A percentile compares a stretch with the other conserved stretches of the same genome.
Evolutionary conservation across 2,329 filamentous ascomycete species (phyloP).

Genomic region (Ophiostoma pallidulum): DNA sequence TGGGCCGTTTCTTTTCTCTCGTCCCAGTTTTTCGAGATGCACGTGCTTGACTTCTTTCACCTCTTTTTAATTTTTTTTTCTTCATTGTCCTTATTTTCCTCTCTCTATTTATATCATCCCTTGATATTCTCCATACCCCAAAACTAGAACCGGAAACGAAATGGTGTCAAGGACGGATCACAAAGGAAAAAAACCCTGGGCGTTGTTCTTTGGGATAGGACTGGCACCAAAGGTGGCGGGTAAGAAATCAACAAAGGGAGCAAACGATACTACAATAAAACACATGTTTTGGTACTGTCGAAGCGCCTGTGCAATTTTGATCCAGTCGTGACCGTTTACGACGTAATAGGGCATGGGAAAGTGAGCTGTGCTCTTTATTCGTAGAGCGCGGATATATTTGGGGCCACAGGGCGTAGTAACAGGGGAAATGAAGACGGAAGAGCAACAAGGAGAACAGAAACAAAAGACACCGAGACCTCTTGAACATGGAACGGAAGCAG

Average conservation of each 20-base stretch:
- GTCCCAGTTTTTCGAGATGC: not conserved
- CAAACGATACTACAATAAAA: constrained; percentile 5
- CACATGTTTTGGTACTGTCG: not conserved
- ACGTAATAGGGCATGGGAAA: no score
- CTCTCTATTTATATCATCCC: not conserved
- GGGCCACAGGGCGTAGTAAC: no score
- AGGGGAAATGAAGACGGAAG: not conserved
- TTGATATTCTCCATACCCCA: constrained; percentile 4
- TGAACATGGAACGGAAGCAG: not conserved
- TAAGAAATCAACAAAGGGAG: not conserved
- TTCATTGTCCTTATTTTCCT: constrained; percentile 1
- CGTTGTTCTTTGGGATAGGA: not conserved
- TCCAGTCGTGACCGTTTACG: no score
- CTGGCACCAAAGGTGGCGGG: not conserved
- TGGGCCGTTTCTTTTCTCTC: no score
- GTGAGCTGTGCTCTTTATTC: no score
- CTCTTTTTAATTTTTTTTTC: not conserved
- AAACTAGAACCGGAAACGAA: constrained; percentile 9
- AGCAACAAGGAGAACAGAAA: not conserved
- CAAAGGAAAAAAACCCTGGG: not conserved
- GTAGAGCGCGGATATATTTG: no score
- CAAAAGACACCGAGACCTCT: not conserved
- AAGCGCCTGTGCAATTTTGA: not conserved
- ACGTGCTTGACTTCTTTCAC: constrained; percentile 1
- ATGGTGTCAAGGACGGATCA: constrained; percentile 5